Conservation (phyloP, 257 asterid genomes). For the Vinca minor region DNA sequence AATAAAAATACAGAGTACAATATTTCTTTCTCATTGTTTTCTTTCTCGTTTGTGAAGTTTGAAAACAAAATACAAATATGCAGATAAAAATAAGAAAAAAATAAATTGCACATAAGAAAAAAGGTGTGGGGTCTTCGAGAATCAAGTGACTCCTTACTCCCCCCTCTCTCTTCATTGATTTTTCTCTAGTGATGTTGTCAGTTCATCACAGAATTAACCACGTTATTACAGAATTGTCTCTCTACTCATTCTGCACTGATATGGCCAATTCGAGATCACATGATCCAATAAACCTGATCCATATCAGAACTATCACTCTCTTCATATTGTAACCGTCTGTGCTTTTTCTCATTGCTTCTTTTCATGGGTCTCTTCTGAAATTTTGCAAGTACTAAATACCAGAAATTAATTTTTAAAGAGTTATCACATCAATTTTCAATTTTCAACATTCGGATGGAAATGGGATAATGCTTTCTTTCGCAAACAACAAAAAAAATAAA, state of each 20-base stretch:
- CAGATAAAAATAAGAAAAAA: slow-evolving; percentile 15
- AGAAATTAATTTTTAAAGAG: no score
- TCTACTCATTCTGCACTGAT: no score
- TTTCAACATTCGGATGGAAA: slow-evolving; percentile 9
- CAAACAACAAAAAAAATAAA: no score
- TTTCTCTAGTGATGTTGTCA: no score
- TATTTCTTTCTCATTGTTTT: no score
- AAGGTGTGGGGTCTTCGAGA: slow-evolving; percentile 35
- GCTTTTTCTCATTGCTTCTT: slow-evolving; percentile 23
- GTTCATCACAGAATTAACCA: no score
- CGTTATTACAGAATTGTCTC: no score
- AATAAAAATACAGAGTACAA: no score
- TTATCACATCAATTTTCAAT: slow-evolving; percentile 7
- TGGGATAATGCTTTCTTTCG: slow-evolving; percentile 2
- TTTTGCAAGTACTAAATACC: slow-evolving; percentile 18
- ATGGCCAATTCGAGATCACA: no score
- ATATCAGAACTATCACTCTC: no score
- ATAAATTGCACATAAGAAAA: slow-evolving; percentile 14
- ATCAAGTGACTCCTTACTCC: slow-evolving; percentile 32
- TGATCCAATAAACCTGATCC: no score
- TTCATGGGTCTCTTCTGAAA: slow-evolving; percentile 9
- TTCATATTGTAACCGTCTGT: slow-evolving; percentile 25
- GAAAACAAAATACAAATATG: slow-evolving; percentile 12
- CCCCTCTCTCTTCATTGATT: no score
- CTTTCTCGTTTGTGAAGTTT: slow-evolving; percentile 32